These are phyloP conservation scores for Nematocida sp. DNA, from an alignment of 371 early-diverging fungal species.

Conservation along the genomic window DNA sequence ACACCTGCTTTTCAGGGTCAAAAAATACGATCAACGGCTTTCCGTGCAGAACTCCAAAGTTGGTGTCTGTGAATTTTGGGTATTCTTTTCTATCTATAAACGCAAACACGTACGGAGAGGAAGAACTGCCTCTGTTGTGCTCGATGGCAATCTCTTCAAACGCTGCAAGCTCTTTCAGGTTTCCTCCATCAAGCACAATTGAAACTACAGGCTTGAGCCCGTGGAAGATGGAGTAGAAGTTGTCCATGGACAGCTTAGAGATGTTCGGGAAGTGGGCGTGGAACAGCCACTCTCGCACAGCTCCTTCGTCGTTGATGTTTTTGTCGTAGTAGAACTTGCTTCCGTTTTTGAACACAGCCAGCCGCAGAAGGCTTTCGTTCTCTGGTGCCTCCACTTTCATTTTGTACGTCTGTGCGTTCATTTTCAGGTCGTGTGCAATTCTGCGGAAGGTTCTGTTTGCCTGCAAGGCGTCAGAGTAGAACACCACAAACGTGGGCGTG, in stretches of 20 bases:
- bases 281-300: conserved; percentile 65
- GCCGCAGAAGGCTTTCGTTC: conserved; percentile 50
- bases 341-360: conserved; percentile 64
- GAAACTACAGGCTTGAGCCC: conserved; percentile 65
- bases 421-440: conserved; percentile 65
- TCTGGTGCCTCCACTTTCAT: conserved; percentile 49
- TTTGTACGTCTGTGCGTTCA: conserved; percentile 63
- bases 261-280: conserved; percentile 65
- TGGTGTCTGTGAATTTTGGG: conserved; percentile 60
- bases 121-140: conserved; percentile 62
- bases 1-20: conserved; percentile 61
- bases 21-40: conserved; percentile 62
- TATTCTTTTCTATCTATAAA: conserved; percentile 61
- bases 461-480: conserved; percentile 58
- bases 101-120: conserved; percentile 59
- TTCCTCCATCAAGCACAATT: conserved; percentile 53
- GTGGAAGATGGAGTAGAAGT: conserved; percentile 65
- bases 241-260: conserved; percentile 63
- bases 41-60: conserved; percentile 51
- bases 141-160: conserved; percentile 61
- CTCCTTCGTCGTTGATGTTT: conserved; percentile 53
- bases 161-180: conserved; percentile 52
- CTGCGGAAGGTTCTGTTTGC: conserved; percentile 63
- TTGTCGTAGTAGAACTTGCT: conserved; percentile 59
- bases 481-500: conserved; percentile 65